Base-by-base conservation (phyloP, 139 green algal species). In the Chlorella vulgaris region DNA sequence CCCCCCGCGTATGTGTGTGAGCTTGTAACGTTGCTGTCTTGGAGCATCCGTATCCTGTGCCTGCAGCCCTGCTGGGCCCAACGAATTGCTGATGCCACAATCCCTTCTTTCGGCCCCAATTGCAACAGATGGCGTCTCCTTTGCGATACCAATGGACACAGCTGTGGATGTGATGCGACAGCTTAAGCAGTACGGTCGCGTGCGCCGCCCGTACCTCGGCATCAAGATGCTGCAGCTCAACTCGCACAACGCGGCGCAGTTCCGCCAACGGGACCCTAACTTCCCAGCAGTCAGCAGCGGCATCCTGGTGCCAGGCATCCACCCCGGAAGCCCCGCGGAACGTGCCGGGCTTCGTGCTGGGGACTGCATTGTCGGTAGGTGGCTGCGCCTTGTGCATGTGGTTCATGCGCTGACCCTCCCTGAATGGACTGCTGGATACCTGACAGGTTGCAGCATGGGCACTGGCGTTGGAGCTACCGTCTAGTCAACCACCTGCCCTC, bases 131-230 rank as follows among this genome's bases (percentile, higher is more conserved):
- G 89, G 88, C 43, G 87, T 96, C 8, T 88, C 71, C 50, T 96
- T 96, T 90, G 91, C 89, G 38, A 94, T 96, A 50, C 93, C 93
- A 8, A 89, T 95, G 1, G 88, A 96, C 77, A 89, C 91, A 0
- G 89, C 90, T 22, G 88, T 88, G 63, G 74, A 86, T 31, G 75
- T 94, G 7, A 69, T 91, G 28, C 60, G 69, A 2, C 88, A 94
- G 82, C 83, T 93, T 15, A 40, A 61, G 33, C 36, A 78, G 31
- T 67, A 89, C 18, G 93, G 93, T 2, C 86, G 92, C 24, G 89
- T 96, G 10, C 74, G 88, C 21, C 79, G 90, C 1, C 92, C 93
- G 18, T 94, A 93, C 69, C 85, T 93, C 10, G 93, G 93, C 69
- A 91, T 95, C 50, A 93, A 92, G 26, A 93, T 96, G 88, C 84